Evolutionary conservation across 2,329 filamentous ascomycete species (phyloP).

Genomic region (Diplodia intermedia): DNA sequence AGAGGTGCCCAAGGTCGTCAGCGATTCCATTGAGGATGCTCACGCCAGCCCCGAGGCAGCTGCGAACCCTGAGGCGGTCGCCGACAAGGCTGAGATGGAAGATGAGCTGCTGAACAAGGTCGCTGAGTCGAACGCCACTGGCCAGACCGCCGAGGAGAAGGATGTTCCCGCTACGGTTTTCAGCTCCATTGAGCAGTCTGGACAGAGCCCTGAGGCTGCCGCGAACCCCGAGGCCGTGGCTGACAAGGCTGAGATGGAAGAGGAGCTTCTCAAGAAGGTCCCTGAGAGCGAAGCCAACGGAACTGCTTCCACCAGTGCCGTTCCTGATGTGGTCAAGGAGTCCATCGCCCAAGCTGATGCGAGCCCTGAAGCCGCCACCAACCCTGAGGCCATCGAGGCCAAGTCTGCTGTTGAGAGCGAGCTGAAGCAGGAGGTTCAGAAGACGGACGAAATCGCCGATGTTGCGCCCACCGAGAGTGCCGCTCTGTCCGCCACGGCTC

Average conservation of each 20-base stretch:
- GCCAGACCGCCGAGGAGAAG: constrained; percentile 45
- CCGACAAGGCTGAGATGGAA: constrained; percentile 78
- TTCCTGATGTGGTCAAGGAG: constrained; percentile 53
- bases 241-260: constrained; percentile 35
- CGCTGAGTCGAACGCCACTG: constrained; percentile 48
- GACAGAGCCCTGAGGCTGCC: constrained; percentile 34
- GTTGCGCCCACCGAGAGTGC: constrained; percentile 53
- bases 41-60: constrained; percentile 73
- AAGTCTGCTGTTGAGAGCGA: constrained; percentile 79
- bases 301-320: constrained; percentile 34
- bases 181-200: constrained; percentile 60
- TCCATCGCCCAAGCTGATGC: constrained; percentile 60
- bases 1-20: constrained; percentile 36
- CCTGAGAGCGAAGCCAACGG: constrained; percentile 35
- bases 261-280: constrained; percentile 34
- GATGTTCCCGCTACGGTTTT: constrained; percentile 64
- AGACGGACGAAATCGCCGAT: constrained; percentile 52
- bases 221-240: constrained; percentile 35
- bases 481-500: constrained; percentile 46
- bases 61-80: constrained; percentile 70
- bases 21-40: constrained; percentile 56
- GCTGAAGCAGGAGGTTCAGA: constrained; percentile 68
- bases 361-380: constrained; percentile 74
- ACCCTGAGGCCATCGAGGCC: constrained; percentile 72
- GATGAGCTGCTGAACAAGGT: constrained; percentile 73